Conservation (phyloP, 192 early-diverging fungal species). For the Entomortierella chlamydospora region DNA sequence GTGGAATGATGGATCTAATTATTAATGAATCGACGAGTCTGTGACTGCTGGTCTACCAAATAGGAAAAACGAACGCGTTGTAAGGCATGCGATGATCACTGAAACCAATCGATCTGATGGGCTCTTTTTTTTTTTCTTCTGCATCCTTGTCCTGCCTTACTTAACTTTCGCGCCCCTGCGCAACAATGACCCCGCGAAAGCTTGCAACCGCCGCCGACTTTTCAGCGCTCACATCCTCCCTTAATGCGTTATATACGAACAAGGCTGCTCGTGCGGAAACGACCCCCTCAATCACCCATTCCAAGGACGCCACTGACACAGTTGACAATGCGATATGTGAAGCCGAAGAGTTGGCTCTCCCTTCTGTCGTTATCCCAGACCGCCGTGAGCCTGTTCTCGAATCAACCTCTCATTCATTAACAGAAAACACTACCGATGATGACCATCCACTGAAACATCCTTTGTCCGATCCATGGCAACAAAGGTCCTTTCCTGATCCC, state of each 20-base stretch:
- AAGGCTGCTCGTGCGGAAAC: not conserved
- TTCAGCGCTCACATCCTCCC: not conserved
- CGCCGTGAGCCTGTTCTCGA: too few species aligned
- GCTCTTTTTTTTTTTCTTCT: not conserved
- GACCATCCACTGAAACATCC: too few species aligned
- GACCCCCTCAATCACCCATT: not conserved
- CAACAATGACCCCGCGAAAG: not conserved
- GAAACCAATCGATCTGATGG: not conserved
- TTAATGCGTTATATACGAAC: not conserved
- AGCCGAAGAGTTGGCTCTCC: too few species aligned
- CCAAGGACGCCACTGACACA: not conserved
- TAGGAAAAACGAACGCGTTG: too few species aligned
- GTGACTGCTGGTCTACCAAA: not conserved
- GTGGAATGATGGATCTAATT: not conserved
- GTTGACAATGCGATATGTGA: too few species aligned
- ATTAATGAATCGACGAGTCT: not conserved
- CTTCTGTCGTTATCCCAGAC: too few species aligned
- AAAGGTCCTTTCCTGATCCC: too few species aligned
- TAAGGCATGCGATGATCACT: too few species aligned
- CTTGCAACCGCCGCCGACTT: not conserved
- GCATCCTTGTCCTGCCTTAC: not conserved
- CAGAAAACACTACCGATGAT: too few species aligned
- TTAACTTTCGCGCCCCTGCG: not conserved
- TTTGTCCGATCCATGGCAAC: too few species aligned
- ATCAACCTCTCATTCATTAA: too few species aligned